Conservation (phyloP, 2,329 filamentous ascomycete species). For the Hysterium pulicare region DNA sequence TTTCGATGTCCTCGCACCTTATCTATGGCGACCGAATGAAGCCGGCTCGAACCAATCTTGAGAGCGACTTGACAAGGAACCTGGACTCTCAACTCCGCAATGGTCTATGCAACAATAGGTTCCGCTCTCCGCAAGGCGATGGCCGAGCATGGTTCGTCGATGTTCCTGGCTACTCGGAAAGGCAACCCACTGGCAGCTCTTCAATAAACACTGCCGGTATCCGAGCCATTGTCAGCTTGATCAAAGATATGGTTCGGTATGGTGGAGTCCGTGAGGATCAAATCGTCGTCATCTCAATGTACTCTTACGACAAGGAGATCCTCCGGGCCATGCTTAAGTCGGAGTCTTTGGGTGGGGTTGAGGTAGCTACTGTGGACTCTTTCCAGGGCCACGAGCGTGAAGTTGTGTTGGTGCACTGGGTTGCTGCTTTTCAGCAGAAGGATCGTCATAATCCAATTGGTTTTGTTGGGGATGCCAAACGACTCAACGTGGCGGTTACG, state of each 20-base stretch:
- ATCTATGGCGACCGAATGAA: not conserved
- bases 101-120: not conserved
- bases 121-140: not conserved
- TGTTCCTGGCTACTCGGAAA: not conserved
- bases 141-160: not conserved
- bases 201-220: not conserved
- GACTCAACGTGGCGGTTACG: not conserved
- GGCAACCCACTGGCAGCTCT: not conserved
- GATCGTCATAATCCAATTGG: not conserved
- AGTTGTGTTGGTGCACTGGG: not conserved
- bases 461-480: not conserved
- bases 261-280: not conserved
- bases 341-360: not conserved
- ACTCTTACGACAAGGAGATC: not conserved
- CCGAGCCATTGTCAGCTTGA: not conserved
- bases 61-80: not conserved
- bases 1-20: not conserved
- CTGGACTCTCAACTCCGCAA: not conserved
- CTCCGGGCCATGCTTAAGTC: too few relatives aligned
- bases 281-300: not conserved
- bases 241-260: not conserved
- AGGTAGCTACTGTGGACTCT: not conserved
- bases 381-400: not conserved
- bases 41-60: not conserved
- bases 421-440: not conserved